Percentiles rank a stretch among this genome's conserved stretches.
Evolutionary conservation across 176 grass and related monocot species (phyloP).

Genomic region (Lolium perenne): DNA sequence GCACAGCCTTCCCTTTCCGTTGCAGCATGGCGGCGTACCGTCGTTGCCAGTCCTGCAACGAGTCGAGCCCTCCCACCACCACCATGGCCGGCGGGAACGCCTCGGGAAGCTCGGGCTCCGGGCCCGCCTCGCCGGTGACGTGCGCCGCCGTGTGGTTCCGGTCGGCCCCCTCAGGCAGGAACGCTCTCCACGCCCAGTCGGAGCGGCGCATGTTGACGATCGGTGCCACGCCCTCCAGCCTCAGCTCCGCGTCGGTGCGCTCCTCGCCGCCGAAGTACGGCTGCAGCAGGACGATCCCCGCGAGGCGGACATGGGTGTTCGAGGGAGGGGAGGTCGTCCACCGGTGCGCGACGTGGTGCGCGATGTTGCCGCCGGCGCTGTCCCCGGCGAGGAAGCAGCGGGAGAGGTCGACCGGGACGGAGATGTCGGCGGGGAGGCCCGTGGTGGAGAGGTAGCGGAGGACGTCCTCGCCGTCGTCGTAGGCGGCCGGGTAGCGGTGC

Average conservation of each 20-base stretch:
- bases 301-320: slow-evolving; percentile 14
- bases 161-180: slow-evolving; percentile 54
- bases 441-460: slow-evolving; percentile 47
- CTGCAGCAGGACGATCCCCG: slow-evolving; percentile 55
- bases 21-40: slow-evolving; percentile 37
- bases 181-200: slow-evolving; percentile 57
- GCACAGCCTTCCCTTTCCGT: neutral
- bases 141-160: slow-evolving; percentile 57
- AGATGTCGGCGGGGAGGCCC: neutral
- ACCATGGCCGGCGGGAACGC: slow-evolving; percentile 48
- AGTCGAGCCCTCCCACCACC: slow-evolving; percentile 31
- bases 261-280: slow-evolving; percentile 76
- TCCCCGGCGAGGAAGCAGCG: slow-evolving; percentile 62
- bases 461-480: slow-evolving; percentile 61
- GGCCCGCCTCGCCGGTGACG: slow-evolving; percentile 30
- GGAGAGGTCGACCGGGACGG: slow-evolving; percentile 44
- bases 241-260: slow-evolving; percentile 41
- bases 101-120: slow-evolving; percentile 39
- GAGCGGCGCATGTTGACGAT: slow-evolving; percentile 44
- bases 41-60: slow-evolving; percentile 48
- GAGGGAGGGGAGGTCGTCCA: slow-evolving; percentile 21
- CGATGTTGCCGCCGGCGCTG: slow-evolving; percentile 74
- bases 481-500: slow-evolving; percentile 64
- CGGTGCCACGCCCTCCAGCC: slow-evolving; percentile 48
- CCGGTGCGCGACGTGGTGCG: slow-evolving; percentile 63